A percentile compares a stretch with the other conserved stretches of the same genome.
Conservation (phyloP, 2,329 filamentous ascomycete species). For the Fusarium zealandicum region DNA sequence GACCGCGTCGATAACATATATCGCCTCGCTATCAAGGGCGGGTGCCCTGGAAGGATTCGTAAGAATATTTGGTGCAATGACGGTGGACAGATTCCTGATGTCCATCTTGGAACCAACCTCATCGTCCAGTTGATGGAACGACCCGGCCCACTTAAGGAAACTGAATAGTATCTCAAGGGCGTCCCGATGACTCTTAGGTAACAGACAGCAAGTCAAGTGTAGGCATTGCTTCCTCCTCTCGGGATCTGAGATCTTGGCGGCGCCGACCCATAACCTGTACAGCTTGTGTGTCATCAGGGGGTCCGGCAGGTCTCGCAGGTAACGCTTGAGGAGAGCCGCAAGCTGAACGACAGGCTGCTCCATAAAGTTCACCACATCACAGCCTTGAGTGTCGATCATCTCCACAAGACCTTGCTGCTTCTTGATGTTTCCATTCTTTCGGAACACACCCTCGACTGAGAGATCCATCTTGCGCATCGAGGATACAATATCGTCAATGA, state of each 20-base stretch:
- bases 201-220: conserved; percentile 88
- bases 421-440: conserved; percentile 99
- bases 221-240: conserved; percentile 84
- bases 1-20: conserved; percentile 91
- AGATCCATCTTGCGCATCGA: conserved; percentile 99
- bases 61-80: conserved; percentile 95
- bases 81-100: conserved; percentile 94
- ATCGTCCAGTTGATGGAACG: conserved; percentile 96
- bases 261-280: conserved; percentile 87
- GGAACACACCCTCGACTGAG: conserved; percentile 97
- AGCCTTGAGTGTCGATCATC: conserved; percentile 84
- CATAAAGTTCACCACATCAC: conserved; percentile 84
- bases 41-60: conserved; percentile 72
- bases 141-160: conserved; percentile 97
- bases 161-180: conserved; percentile 94
- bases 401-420: conserved; percentile 87
- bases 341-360: conserved; percentile 92
- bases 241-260: conserved; percentile 84
- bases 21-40: conserved; percentile 83
- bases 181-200: conserved; percentile 92
- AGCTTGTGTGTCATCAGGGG: conserved; percentile 95
- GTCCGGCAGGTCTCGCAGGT: conserved; percentile 91
- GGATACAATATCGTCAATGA: conserved; percentile 92
- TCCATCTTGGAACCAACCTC: conserved; percentile 99
- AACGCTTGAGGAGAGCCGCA: conserved; percentile 92